phyloP scores from a whole-genome alignment of 2,329 filamentous ascomycete genomes.

The Chrysosporium queenslandicum region DNA sequence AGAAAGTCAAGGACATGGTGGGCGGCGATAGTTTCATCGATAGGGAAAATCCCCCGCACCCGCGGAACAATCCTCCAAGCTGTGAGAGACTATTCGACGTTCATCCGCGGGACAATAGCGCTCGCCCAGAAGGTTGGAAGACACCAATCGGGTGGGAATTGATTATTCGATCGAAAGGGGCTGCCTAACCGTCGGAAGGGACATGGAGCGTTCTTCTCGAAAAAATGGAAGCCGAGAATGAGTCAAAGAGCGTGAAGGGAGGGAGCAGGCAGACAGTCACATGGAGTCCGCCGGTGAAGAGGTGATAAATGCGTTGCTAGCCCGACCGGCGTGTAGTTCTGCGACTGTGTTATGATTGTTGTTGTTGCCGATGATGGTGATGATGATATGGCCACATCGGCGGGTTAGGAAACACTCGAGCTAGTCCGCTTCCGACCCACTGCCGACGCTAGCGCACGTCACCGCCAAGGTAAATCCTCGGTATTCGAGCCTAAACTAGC shows the following conservation, averaged over 20 bases:
- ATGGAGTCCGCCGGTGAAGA: too few species aligned
- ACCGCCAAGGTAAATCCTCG: background rate
- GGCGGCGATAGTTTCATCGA: background rate
- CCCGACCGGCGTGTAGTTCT: too few species aligned
- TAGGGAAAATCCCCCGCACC: background rate
- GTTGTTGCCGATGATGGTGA: background rate
- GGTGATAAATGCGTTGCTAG: too few species aligned
- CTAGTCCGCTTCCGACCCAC: background rate
- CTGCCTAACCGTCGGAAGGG: background rate
- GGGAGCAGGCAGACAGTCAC: too few species aligned
- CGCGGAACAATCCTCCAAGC: background rate
- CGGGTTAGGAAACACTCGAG: background rate
- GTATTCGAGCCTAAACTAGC: background rate
- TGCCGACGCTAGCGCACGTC: background rate
- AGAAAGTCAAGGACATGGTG: background rate
- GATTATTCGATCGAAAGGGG: background rate
- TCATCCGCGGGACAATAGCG: background rate
- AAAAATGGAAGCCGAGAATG: background rate
- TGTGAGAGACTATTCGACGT: background rate
- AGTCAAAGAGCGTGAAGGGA: too few species aligned
- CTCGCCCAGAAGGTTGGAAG: background rate
- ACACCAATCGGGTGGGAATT: background rate
- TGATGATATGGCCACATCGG: conserved; percentile 8
- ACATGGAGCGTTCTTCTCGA: background rate
- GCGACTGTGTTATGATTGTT: background rate